A percentile compares a stretch with the other conserved stretches of the same genome.
These are phyloP conservation scores for Lantana camara DNA, from an alignment of 257 asterid genomes.

Conservation along the genomic window DNA sequence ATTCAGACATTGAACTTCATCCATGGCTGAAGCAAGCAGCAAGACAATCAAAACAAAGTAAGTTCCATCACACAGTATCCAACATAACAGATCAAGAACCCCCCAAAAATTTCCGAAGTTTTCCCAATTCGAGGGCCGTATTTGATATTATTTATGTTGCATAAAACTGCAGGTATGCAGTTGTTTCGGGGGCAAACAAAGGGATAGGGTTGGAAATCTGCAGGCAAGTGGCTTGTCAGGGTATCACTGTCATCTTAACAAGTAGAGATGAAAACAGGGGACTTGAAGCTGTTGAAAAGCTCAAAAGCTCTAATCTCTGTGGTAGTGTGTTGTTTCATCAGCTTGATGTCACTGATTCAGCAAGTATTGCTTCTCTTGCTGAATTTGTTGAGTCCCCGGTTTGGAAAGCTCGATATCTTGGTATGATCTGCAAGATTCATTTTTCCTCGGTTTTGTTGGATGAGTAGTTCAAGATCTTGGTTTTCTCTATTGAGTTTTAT, in stretches of 20 bases:
- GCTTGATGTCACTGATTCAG: constrained; percentile 49
- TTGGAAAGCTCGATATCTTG: constrained; percentile 58
- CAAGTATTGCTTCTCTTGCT: constrained; percentile 38
- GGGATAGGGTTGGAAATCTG: constrained; percentile 56
- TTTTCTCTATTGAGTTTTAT: no score
- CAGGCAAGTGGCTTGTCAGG: constrained; percentile 41
- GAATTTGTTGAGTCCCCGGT: constrained; percentile 37
- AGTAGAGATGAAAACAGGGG: constrained; percentile 53
- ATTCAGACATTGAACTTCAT: neutral
- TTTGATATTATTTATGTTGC: no score
- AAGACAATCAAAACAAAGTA: neutral
- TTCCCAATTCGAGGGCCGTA: no score
- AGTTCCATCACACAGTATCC: neutral
- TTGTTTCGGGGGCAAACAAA: constrained; percentile 54
- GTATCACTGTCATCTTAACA: constrained; percentile 44
- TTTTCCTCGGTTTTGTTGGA: no score
- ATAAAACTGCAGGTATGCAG: constrained; percentile 39
- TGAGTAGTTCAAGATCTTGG: no score
- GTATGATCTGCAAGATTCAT: constrained; percentile 24
- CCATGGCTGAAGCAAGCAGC: constrained; percentile 19
- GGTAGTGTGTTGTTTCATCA: constrained; percentile 45
- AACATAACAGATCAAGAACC: no score
- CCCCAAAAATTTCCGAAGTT: no score
- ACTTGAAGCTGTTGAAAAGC: constrained; percentile 38
- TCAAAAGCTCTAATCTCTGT: constrained; percentile 29